A percentile compares a stretch with the other conserved stretches of the same genome.
phyloP scores from a whole-genome alignment of 2,329 filamentous ascomycete species.

The Cladophialophora yegresii region DNA sequence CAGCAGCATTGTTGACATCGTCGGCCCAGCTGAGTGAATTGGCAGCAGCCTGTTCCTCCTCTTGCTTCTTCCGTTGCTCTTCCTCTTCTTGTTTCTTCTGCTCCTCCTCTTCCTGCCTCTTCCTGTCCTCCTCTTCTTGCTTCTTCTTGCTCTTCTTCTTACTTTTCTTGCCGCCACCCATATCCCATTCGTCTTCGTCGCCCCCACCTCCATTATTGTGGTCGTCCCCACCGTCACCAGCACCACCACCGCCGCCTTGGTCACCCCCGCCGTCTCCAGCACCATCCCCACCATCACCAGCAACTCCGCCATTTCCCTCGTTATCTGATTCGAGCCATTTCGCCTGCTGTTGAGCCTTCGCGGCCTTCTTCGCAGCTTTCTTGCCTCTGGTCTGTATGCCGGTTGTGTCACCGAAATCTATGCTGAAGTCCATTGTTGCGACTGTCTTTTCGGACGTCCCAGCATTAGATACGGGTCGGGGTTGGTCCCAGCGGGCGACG shows the following conservation, averaged over 20 bases:
- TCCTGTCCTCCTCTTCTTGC: slow-evolving; percentile 40
- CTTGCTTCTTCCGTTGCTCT: slow-evolving; percentile 42
- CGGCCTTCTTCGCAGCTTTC: slow-evolving; percentile 54
- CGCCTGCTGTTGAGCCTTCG: slow-evolving; percentile 46
- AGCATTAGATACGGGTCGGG: neutral
- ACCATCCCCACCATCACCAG: slow-evolving; percentile 41
- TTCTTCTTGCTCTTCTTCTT: slow-evolving; percentile 43
- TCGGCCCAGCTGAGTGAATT: slow-evolving; percentile 51
- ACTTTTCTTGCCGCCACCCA: slow-evolving; percentile 41
- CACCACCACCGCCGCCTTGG: slow-evolving; percentile 39
- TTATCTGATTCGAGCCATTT: slow-evolving; percentile 53
- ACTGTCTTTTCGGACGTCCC: neutral
- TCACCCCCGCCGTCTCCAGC: slow-evolving; percentile 43
- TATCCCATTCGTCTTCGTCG: slow-evolving; percentile 47
- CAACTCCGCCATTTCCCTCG: slow-evolving; percentile 45
- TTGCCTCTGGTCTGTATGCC: slow-evolving; percentile 36
- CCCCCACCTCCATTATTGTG: slow-evolving; percentile 48
- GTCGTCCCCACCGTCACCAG: slow-evolving; percentile 40
- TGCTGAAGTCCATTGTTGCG: slow-evolving; percentile 32
- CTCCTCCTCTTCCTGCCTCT: slow-evolving; percentile 41
- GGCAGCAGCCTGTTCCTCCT: slow-evolving; percentile 39
- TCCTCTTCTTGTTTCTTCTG: slow-evolving; percentile 41
- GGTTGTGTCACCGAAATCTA: slow-evolving; percentile 47
- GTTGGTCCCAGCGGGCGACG: slow-evolving; percentile 5
- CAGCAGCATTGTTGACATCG: slow-evolving; percentile 45